These are phyloP conservation scores for Nowakowskiella sp. DNA, from an alignment of 192 early-diverging fungal species.

Conservation along the genomic window DNA sequence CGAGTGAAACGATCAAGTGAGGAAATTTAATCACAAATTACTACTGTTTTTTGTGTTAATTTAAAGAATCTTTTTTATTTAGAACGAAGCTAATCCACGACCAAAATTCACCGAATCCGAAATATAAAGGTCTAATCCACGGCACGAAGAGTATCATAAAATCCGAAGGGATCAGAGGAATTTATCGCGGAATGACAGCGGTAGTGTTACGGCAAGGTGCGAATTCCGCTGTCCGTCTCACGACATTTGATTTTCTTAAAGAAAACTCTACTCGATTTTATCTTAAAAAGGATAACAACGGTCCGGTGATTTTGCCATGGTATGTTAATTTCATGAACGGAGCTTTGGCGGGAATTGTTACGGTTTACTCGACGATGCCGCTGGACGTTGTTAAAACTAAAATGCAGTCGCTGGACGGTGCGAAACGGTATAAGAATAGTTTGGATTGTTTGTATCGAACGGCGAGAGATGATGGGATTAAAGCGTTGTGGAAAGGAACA, in stretches of 20 bases:
- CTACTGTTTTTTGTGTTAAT: neutral
- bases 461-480: slow-evolving; percentile 64
- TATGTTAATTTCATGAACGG: slow-evolving; percentile 38
- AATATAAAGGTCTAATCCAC: slow-evolving; percentile 73
- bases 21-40: slow-evolving; percentile 7
- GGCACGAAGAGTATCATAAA: slow-evolving; percentile 60
- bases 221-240: slow-evolving; percentile 88
- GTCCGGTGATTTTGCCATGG: slow-evolving; percentile 33
- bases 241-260: slow-evolving; percentile 73
- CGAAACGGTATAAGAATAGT: slow-evolving; percentile 56
- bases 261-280: too few relatives aligned
- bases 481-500: slow-evolving; percentile 91
- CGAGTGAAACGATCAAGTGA: slow-evolving; percentile 88
- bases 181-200: slow-evolving; percentile 84
- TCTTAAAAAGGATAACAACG: too few relatives aligned
- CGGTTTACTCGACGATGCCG: slow-evolving; percentile 94
- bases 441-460: slow-evolving; percentile 67
- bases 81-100: slow-evolving; percentile 94
- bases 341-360: slow-evolving; percentile 80
- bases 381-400: slow-evolving; percentile 96
- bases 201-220: slow-evolving; percentile 95
- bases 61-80: neutral
- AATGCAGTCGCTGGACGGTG: slow-evolving; percentile 80
- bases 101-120: slow-evolving; percentile 59
- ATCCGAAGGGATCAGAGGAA: slow-evolving; percentile 66